Conservation (phyloP, 2,329 filamentous ascomycete species). For the Neospermospora avenae region DNA sequence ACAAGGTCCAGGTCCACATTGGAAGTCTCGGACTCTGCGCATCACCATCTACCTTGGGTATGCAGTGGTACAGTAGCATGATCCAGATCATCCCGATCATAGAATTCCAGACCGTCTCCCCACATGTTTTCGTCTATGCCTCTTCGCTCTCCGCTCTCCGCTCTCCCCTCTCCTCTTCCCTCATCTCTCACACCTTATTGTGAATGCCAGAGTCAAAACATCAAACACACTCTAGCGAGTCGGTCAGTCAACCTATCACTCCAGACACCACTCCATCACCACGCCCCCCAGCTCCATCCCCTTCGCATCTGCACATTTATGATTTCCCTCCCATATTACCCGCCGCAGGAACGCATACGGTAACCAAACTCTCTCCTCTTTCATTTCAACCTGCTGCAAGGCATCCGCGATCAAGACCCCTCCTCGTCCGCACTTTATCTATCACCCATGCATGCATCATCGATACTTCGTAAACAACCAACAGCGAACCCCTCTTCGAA, state of each 20-base stretch:
- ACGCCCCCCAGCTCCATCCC: background rate
- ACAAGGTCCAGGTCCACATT: slow-evolving; percentile 1
- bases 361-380: too few relatives aligned
- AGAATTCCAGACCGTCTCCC: background rate
- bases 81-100: background rate
- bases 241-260: background rate
- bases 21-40: background rate
- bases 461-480: too few relatives aligned
- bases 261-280: background rate
- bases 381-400: too few relatives aligned
- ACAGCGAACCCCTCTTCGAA: too few relatives aligned
- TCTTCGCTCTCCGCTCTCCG: background rate
- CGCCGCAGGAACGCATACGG: too few relatives aligned
- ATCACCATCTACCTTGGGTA: background rate
- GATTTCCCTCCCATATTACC: too few relatives aligned
- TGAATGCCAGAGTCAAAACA: background rate
- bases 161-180: background rate
- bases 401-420: too few relatives aligned
- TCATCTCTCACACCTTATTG: background rate
- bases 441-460: too few relatives aligned
- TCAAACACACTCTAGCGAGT: background rate
- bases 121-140: slow-evolving; percentile 2
- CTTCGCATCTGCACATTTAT: background rate
- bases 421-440: too few relatives aligned
- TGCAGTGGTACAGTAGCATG: background rate